Evolutionary conservation across 2,329 filamentous ascomycete species (phyloP).

Genomic region (Dactylellina sp.): DNA sequence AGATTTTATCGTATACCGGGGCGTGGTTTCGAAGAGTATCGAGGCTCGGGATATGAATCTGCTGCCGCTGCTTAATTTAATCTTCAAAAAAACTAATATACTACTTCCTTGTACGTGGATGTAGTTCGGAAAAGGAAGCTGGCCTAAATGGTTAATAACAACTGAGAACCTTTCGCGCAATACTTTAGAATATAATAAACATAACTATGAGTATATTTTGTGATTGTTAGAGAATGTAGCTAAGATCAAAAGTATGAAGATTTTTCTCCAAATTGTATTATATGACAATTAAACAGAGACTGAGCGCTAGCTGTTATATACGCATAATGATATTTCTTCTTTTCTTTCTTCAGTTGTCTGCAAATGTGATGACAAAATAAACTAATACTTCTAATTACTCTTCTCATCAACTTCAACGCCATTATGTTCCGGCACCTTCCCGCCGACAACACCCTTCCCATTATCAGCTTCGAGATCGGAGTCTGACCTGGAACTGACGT

Average conservation of each 20-base stretch:
- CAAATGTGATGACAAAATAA: neutral
- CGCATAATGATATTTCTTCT: too few relatives aligned
- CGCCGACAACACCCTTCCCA: conserved; percentile 27
- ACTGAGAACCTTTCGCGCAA: too few relatives aligned
- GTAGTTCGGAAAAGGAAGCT: too few relatives aligned
- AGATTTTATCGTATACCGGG: conserved; percentile 20
- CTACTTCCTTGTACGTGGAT: neutral
- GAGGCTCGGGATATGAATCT: neutral
- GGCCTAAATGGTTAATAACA: too few relatives aligned
- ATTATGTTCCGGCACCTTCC: conserved; percentile 19
- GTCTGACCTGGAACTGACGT: conserved; percentile 11
- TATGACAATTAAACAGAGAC: conserved; percentile 14
- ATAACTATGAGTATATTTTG: too few relatives aligned
- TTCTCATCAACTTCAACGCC: conserved; percentile 51
- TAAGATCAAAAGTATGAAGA: too few relatives aligned
- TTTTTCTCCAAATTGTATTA: too few relatives aligned
- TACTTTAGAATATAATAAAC: too few relatives aligned
- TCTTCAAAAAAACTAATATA: neutral
- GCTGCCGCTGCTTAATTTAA: conserved; percentile 5
- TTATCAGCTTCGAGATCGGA: conserved; percentile 46
- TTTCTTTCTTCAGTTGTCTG: neutral
- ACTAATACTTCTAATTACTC: conserved; percentile 19
- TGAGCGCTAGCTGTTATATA: neutral
- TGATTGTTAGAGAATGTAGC: too few relatives aligned
- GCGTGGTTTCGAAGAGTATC: conserved; percentile 7